Percentiles rank a stretch among this genome's conserved stretches.
Evolutionary conservation across 1,139 yeast genomes (phyloP).

Genomic region (Candida smagusa): DNA sequence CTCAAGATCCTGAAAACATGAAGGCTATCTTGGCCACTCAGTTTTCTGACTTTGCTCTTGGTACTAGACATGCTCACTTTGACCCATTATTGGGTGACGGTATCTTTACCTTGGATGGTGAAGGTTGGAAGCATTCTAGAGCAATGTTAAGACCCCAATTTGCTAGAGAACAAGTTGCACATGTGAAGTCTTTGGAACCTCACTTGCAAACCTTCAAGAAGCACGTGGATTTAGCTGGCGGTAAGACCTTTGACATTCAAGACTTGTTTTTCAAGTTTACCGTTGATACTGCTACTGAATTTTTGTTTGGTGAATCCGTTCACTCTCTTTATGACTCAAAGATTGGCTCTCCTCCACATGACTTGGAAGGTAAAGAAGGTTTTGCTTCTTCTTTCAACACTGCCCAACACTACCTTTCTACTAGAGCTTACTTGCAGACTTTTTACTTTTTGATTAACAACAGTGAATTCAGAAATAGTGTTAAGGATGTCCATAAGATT

Average conservation of each 20-base stretch:
- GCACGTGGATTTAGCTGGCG: conserved; percentile 14
- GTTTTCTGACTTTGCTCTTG: conserved; percentile 24
- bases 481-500: conserved; percentile 31
- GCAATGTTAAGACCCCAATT: conserved; percentile 28
- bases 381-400: conserved; percentile 44
- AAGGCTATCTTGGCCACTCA: conserved; percentile 25
- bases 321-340: conserved; percentile 32
- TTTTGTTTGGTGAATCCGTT: conserved; percentile 55
- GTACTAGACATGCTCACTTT: conserved; percentile 21
- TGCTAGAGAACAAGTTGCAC: conserved; percentile 27
- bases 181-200: conserved; percentile 24
- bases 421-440: conserved; percentile 35
- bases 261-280: conserved; percentile 49
- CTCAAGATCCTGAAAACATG: conserved; percentile 22
- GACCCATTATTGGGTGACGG: conserved; percentile 23
- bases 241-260: conserved; percentile 41
- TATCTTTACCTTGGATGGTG: conserved; percentile 25
- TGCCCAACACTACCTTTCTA: conserved; percentile 35
- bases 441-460: conserved; percentile 32
- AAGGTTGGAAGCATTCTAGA: conserved; percentile 26
- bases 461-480: conserved; percentile 28
- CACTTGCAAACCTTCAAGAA: conserved; percentile 18
- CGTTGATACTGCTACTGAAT: conserved; percentile 57
- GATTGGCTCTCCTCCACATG: conserved; percentile 13
- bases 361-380: conserved; percentile 29